Evolutionary conservation across 2,329 filamentous ascomycete genomes (phyloP), one percentile per base, ranked within the genome.

Genomic region (Eutypella sp.): DNA sequence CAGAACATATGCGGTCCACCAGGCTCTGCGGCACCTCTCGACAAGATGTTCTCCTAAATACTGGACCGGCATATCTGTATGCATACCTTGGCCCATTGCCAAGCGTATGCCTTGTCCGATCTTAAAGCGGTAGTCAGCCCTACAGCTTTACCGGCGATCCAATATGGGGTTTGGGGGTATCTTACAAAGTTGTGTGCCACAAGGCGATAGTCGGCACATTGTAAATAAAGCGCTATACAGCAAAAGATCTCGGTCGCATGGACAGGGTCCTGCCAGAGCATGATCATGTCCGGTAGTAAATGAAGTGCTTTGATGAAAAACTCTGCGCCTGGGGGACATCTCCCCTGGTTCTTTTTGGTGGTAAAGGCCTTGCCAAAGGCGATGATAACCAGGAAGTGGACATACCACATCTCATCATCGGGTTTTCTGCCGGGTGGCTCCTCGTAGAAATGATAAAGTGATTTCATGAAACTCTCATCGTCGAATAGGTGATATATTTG

Each of bases 281-380:
- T 62, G 18, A 62, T 65, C 2, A 67, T 59, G 33, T 72, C 68
- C 0, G 73, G 73, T 0, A 76, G 46, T 0, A 71, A 51, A 40
- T 68, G 63, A 42, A 76, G 62, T 0, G 71, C 73, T 33, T 69
- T 67, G 1, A 69, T 60, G 47, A 75, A 75, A 23, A 71, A 64
- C 5, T 74, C 71, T 0, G 67, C 66, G 0, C 76, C 76, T 0
- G 73, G 68, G 0, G 75, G 75, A 2, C 61, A 47, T 43, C 59
- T 63, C 0, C 61, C 60, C 7, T 64, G 60, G 3, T 55, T 58
- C 15, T 67, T 66, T 25, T 57, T 51, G 22, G 69, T 67, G 0
- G 72, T 66, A 25, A 80, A 75, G 0, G 72, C 74, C 50, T 79
- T 79, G 1, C 76, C 76, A 47, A 80, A 76, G 0, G 76, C 76